Conservation (phyloP, 768 basidiomycete genomes). For the Serendipita vermifera region DNA sequence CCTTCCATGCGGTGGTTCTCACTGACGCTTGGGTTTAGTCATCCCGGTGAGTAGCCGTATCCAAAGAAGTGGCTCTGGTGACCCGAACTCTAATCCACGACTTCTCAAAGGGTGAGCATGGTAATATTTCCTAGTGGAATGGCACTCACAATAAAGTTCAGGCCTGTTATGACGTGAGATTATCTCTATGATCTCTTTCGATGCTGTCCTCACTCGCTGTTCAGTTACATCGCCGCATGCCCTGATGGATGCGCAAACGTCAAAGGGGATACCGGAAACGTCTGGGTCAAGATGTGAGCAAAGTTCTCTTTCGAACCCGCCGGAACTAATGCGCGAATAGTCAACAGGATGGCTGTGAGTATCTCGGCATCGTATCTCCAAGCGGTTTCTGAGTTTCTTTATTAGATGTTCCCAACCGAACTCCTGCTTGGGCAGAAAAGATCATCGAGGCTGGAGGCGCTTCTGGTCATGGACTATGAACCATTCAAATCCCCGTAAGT, state of each 20-base stretch:
- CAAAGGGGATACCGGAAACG: conserved; percentile 14
- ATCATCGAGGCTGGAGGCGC: background rate
- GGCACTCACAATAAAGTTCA: background rate
- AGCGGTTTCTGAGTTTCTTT: background rate
- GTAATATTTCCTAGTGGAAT: background rate
- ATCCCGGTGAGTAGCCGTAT: conserved; percentile 11
- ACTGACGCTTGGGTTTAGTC: background rate
- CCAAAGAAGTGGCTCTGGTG: background rate
- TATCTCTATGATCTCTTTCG: background rate
- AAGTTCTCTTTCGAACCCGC: background rate
- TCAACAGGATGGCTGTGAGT: conserved; percentile 15
- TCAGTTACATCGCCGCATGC: conserved; percentile 13
- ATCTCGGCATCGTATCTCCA: too few species aligned
- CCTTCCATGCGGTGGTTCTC: background rate
- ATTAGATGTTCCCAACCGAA: conserved; percentile 10
- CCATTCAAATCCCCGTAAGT: conserved; percentile 1
- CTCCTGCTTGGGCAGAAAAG: conserved; percentile 13
- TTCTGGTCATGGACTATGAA: conserved; percentile 5
- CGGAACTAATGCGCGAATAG: background rate
- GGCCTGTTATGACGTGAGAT: background rate
- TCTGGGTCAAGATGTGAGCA: conserved; percentile 14
- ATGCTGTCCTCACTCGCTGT: background rate
- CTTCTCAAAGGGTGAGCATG: background rate
- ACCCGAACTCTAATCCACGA: too few species aligned
- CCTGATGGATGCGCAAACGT: conserved; percentile 13